A percentile compares a stretch with the other conserved stretches of the same genome.
phyloP scores from a whole-genome alignment of 2,329 filamentous ascomycete genomes.

The Mollisia scopiformis region DNA sequence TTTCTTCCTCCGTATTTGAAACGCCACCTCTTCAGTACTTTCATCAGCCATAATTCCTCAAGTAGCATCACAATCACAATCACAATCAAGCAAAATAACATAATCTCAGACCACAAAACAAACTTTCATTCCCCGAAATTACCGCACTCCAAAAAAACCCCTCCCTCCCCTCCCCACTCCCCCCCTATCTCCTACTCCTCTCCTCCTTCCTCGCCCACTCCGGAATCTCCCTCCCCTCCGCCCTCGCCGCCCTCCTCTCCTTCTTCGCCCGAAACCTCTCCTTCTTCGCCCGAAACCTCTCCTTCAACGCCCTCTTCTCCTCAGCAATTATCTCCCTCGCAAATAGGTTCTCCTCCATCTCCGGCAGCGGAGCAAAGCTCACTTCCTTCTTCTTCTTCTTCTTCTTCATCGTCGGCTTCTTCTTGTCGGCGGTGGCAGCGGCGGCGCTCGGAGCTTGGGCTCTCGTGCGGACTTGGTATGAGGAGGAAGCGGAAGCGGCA shows the following conservation, averaged over 20 bases:
- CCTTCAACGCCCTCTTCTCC: too few relatives aligned
- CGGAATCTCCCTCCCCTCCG: neutral
- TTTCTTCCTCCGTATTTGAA: too few relatives aligned
- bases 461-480: neutral
- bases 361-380: neutral
- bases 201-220: neutral
- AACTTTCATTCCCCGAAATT: neutral
- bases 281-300: neutral
- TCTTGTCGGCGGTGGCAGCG: neutral
- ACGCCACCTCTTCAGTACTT: too few relatives aligned
- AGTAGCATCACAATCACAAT: too few relatives aligned
- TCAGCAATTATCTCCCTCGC: too few relatives aligned
- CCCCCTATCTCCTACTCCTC: neutral
- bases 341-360: neutral
- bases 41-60: too few relatives aligned
- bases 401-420: neutral
- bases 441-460: neutral
- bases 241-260: neutral
- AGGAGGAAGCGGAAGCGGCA: neutral
- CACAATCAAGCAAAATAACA: too few relatives aligned
- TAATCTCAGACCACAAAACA: too few relatives aligned
- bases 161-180: neutral
- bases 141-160: neutral
- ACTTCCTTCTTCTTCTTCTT: neutral
- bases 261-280: neutral